Evolutionary conservation across 371 early-diverging fungal genomes (phyloP), one percentile per base, ranked within the genome.

Genomic region (Choanephora cucurbitarum): DNA sequence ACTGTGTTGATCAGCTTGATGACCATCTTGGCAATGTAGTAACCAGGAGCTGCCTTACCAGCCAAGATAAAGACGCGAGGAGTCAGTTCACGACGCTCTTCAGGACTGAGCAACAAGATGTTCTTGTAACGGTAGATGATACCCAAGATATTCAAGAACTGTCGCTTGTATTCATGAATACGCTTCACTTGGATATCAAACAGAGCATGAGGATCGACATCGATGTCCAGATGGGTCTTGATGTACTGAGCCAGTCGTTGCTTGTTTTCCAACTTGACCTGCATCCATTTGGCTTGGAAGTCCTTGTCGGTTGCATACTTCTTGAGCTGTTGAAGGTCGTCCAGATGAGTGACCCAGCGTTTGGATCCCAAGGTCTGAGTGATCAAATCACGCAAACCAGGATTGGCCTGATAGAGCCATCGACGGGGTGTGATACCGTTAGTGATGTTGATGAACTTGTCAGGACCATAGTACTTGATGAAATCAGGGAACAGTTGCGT

Each of bases 111-210:
- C 17, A 63, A 69, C 79, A 93, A 90, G 60, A 96, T 75, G 2
- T 69, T 61, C 62, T 85, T 72, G 83, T 96, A 96, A 51, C 94
- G 92, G 71, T 93, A 84, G 65, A 95, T 93, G 49, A 94, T 93
- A 48, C 86, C 75, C 31, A 96, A 70, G 62, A 96, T 95, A 75
- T 96, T 96, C 93, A 96, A 91, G 69, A 94, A 92, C 79, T 96
- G 96, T 53, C 96, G 91, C 81, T 96, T 96, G 77, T 96, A 96
- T 77, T 96, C 96, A 73, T 96, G 96, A 63, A 96, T 89, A 75
- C 96, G 91, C 80, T 93, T 95, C 62, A 94, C 95, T 73, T 95
- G 95, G 56, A 94, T 83, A 72, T 96, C 96, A 72, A 96, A 96
- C 53, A 96, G 66, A 7, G 95, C 89, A 50, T 92, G 81, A n/a